Evolutionary conservation across 805 yeast species (phyloP), one percentile per base, ranked within the genome.

Genomic region (Metschnikowia kofuensis): DNA sequence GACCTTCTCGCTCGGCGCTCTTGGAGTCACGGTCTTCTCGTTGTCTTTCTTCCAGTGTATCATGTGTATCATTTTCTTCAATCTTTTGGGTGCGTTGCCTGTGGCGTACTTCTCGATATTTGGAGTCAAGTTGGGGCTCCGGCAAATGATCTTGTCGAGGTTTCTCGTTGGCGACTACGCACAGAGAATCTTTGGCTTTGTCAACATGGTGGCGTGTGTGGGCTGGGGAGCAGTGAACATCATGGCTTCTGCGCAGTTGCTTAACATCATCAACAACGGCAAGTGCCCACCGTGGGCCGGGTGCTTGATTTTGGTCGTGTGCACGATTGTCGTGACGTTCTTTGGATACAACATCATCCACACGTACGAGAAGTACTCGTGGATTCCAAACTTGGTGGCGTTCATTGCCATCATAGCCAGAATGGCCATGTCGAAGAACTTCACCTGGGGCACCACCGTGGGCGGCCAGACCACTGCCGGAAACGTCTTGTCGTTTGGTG

Each of bases 191-290:
- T 85, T 89, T 61, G 84, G 95, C 9, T 66, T 85, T 40, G 75
- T 91, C 64, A 89, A 90, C 64, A 79, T 83, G 61, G 67, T 91
- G 53, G 91, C 96, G 28, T 88, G 96, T 78, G 81, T 90, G 48
- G 97, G 97, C 59, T 91, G 97, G 97, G 87, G 94, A 68, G 89
- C 96, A 9, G 92, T 89, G 42, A 91, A 91, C 69, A 88, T 87
- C 53, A 87, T 90, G 80, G 86, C 90, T 30, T 83, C 94, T 34
- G 96, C 96, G 26, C 94, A 89, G 67, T 72, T 90, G 54, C 74
- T 90, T 51, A 83, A 85, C 69, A 81, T 86, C 63, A 85, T 91
- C 52, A 89, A 89, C 73, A 72, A 74, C 52, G 75, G 74, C 35
- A 71, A 72, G 28, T 72, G 85, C 57, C 97, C 97, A 37, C 87